Conservation (phyloP, 306 rosid genomes). For the Gynostemma pentaphyllum region DNA sequence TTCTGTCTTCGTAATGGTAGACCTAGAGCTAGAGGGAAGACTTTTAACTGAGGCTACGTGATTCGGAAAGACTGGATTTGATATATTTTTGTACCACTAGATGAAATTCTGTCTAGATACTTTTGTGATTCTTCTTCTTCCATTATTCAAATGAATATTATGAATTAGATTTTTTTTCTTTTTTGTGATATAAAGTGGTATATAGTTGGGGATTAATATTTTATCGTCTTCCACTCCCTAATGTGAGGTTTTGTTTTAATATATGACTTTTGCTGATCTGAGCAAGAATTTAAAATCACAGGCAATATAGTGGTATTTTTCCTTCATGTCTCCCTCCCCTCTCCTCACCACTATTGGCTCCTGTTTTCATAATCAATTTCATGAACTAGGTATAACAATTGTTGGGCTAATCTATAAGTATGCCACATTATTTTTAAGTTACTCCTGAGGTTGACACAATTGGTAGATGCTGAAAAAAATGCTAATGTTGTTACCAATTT, state of each 20-base stretch:
- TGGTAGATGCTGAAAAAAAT: background rate
- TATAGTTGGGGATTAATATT: background rate
- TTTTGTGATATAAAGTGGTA: background rate
- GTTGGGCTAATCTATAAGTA: too few species aligned
- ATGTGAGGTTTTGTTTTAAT: background rate
- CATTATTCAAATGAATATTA: too few species aligned
- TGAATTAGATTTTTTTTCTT: background rate
- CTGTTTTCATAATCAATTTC: too few species aligned
- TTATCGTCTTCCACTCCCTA: background rate
- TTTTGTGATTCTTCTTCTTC: background rate
- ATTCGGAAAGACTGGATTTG: background rate
- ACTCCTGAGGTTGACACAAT: background rate
- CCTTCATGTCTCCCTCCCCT: background rate
- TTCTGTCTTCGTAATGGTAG: too few species aligned
- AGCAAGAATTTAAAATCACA: background rate
- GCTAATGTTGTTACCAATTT: background rate
- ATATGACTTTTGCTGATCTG: background rate
- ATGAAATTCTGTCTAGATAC: too few species aligned
- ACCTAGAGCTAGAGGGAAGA: too few species aligned
- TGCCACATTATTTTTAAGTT: background rate
- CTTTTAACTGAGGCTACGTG: too few species aligned
- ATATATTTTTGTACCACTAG: background rate
- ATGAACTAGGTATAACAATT: too few species aligned
- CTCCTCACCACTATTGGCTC: background rate
- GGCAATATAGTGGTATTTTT: background rate